Evolutionary conservation across 768 basidiomycete genomes (phyloP).

Genomic region (Termitomyces sp.): DNA sequence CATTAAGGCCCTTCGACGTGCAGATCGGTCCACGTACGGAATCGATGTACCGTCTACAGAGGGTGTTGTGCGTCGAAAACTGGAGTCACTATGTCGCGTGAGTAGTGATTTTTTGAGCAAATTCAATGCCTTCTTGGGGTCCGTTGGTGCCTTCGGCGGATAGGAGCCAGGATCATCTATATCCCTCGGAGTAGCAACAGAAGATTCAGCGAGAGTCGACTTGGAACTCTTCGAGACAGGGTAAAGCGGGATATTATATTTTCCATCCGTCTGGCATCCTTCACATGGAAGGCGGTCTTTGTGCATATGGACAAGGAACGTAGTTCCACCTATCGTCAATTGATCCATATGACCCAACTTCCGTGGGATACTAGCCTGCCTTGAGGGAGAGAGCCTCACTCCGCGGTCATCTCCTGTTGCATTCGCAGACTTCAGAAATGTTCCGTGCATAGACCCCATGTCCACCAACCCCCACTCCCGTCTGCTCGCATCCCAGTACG

Average conservation of each 20-base stretch:
- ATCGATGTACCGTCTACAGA: constrained; percentile 11
- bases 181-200: constrained; percentile 20
- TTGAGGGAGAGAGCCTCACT: constrained; percentile 57
- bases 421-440: constrained; percentile 47
- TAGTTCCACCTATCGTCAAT: constrained; percentile 67
- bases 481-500: constrained; percentile 62
- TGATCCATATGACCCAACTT: constrained; percentile 60
- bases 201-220: constrained; percentile 22
- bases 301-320: constrained; percentile 71
- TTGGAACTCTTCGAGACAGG: constrained; percentile 22
- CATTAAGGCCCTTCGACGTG: constrained; percentile 60
- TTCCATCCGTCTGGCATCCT: constrained; percentile 49
- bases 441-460: constrained; percentile 85
- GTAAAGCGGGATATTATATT: constrained; percentile 62
- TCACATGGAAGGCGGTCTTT: constrained; percentile 55
- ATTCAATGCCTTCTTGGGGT: constrained; percentile 64
- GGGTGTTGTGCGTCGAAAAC: constrained; percentile 12
- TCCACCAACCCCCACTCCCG: constrained; percentile 74
- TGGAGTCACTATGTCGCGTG: constrained; percentile 37
- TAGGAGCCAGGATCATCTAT: constrained; percentile 21
- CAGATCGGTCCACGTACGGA: constrained; percentile 66
- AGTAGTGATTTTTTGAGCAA: constrained; percentile 64
- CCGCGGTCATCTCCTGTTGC: constrained; percentile 27
- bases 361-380: constrained; percentile 67
- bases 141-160: constrained; percentile 26